Conservation (phyloP, 2,329 filamentous ascomycete genomes). For the Botrytis fragariae region DNA sequence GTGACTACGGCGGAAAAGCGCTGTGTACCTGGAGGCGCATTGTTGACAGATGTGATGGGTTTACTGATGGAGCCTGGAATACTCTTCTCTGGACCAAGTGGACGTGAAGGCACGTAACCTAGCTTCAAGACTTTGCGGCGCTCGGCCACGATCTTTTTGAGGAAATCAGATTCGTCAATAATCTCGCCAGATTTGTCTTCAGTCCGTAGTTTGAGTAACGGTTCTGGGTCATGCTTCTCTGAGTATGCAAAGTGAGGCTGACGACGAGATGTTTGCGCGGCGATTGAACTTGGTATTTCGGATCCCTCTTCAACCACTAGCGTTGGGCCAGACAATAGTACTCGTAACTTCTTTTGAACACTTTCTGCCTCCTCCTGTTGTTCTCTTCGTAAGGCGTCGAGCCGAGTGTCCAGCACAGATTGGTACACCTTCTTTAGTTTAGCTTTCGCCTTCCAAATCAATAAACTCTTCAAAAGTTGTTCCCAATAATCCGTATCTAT, state of each 20-base stretch:
- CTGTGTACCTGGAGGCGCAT: conserved; percentile 54
- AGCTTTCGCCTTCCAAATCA: conserved; percentile 89
- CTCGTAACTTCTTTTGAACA: conserved; percentile 52
- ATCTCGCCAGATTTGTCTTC: conserved; percentile 62
- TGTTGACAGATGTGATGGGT: conserved; percentile 41
- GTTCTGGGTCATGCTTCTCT: conserved; percentile 59
- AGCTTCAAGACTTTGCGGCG: conserved; percentile 61
- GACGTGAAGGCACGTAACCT: conserved; percentile 64
- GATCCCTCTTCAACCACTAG: conserved; percentile 33
- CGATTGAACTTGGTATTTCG: conserved; percentile 20
- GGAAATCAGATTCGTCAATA: conserved; percentile 56
- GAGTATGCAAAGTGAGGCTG: conserved; percentile 42
- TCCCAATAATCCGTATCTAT: conserved; percentile 99
- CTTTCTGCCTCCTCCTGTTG: conserved; percentile 65
- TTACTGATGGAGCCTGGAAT: conserved; percentile 37
- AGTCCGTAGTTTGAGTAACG: conserved; percentile 59
- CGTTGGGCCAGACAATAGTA: conserved; percentile 44
- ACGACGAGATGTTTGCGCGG: conserved; percentile 23
- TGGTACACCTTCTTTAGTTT: conserved; percentile 76
- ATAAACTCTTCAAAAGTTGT: conserved; percentile 78
- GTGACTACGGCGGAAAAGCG: conserved; percentile 68
- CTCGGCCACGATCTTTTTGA: conserved; percentile 55
- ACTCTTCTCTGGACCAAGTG: conserved; percentile 40
- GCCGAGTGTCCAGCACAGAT: conserved; percentile 67
- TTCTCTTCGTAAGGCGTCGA: conserved; percentile 63